Conservation (phyloP, 1,284 basidiomycete genomes). For the Termitomyces sp. region DNA sequence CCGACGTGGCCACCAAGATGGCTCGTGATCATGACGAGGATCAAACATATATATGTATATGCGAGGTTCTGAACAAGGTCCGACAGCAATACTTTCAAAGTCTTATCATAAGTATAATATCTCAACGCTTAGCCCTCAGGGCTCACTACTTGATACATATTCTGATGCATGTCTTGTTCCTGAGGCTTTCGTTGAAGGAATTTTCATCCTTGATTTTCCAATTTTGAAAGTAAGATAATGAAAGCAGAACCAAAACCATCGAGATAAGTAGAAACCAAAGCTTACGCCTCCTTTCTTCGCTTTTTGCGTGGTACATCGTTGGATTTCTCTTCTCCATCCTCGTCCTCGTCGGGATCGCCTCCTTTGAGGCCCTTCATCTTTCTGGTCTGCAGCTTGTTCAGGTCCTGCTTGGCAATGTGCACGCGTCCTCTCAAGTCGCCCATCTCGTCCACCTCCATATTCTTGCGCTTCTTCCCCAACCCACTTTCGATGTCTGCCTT, state of each 20-base stretch:
- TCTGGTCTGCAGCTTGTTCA: conserved; percentile 79
- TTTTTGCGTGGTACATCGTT: conserved; percentile 19
- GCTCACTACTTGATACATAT: too few relatives aligned
- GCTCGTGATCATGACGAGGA: too few relatives aligned
- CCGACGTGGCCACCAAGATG: too few relatives aligned
- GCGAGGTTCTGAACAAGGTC: too few relatives aligned
- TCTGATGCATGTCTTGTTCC: too few relatives aligned
- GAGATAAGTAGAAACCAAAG: not conserved
- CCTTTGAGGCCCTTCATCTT: conserved; percentile 89
- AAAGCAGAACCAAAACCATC: not conserved
- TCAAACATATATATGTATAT: too few relatives aligned
- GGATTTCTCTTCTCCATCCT: conserved; percentile 18
- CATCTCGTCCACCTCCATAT: conserved; percentile 97
- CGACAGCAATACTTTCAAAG: too few relatives aligned
- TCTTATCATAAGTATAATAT: too few relatives aligned
- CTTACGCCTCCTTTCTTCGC: conserved; percentile 10
- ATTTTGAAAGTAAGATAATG: not conserved
- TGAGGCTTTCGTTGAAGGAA: not conserved
- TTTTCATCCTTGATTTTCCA: not conserved
- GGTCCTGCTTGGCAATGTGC: conserved; percentile 88
- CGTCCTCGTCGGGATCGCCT: conserved; percentile 32
- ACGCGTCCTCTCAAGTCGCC: conserved; percentile 90
- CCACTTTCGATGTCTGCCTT: conserved; percentile 83
- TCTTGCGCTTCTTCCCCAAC: conserved; percentile 90
- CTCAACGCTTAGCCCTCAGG: too few relatives aligned